Base-by-base conservation (phyloP, 768 basidiomycete genomes). In the Amanita brunnescens region DNA sequence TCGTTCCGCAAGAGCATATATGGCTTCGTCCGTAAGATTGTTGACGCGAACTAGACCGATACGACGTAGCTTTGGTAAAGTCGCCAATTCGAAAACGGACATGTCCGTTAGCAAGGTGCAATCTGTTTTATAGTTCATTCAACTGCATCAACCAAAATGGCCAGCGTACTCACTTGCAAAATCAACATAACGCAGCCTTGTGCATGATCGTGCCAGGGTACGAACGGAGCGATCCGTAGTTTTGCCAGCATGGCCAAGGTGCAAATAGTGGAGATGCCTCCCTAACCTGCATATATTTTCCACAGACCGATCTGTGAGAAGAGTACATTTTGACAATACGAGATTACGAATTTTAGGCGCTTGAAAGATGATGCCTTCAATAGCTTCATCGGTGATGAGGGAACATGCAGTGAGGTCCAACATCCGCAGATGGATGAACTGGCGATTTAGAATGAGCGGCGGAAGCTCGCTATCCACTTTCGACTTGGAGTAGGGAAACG, bases 31-130 rank as follows among this genome's bases (percentile, higher is more conserved):
- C 9, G 96, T 99, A 51, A 99, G 71, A 59, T 93, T 91, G 63
- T 73, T 81, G 44, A 97, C 93, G 53, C 94, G 83, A 38, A 98
- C 96, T 32, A 99, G 83, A 45, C 96, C 96, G 56, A 99, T 87
- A 2, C 96, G 83, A 32, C 92, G 85, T 53, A 99, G 79, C 59
- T 97, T 95, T 6, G 88, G 87, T 44, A 98, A 72, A 35, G 76
- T 76, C 1, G 94, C 83, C 34, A 99, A 74, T 65, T 97, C 95
- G 59, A 91, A 86, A 7, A 98, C 91, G 47, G 90, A 90, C 79
- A 91, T 82, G 64, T 99, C 95, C 21, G 95, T 95, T 43, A 99
- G 71, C 33, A 81, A 75, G 3, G 79, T 70, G 60, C 95, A 98
- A 68, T 91, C 90, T 93, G 62, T 47, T 44, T 51, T 16, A 26